phyloP scores from a whole-genome alignment of 148 eudicot genomes.

The Camellia sinensis region DNA sequence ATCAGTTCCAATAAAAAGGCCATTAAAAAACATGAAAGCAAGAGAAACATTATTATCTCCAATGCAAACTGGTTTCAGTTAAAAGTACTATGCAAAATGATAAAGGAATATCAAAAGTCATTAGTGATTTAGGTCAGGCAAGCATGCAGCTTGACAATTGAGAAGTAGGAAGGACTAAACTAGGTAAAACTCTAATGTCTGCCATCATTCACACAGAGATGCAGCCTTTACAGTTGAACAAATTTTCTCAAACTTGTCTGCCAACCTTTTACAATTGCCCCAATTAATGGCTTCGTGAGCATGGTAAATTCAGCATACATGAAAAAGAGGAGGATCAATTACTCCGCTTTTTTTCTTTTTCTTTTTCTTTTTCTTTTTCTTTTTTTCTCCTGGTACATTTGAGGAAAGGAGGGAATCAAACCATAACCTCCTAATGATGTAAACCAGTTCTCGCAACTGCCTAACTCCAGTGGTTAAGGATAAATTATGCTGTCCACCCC shows the following conservation, averaged over 20 bases:
- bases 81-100: not conserved
- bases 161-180: not conserved
- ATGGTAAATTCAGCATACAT: too few species aligned
- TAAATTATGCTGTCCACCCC: too few species aligned
- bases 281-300: too few species aligned
- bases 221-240: not conserved
- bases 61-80: not conserved
- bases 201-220: not conserved
- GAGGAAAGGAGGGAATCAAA: too few species aligned
- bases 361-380: too few species aligned
- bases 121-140: not conserved
- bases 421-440: too few species aligned
- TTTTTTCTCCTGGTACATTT: too few species aligned
- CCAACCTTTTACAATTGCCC: too few species aligned
- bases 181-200: not conserved
- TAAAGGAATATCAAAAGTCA: not conserved
- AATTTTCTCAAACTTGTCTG: not conserved
- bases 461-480: too few species aligned
- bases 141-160: not conserved
- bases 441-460: too few species aligned
- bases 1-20: conserved; percentile 10
- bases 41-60: not conserved
- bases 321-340: too few species aligned
- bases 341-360: too few species aligned
- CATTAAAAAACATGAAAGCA: not conserved